Evolutionary conservation across 345 rosid genomes (phyloP), one percentile per base, ranked within the genome.

Genomic region (Populus ilicifolia): DNA sequence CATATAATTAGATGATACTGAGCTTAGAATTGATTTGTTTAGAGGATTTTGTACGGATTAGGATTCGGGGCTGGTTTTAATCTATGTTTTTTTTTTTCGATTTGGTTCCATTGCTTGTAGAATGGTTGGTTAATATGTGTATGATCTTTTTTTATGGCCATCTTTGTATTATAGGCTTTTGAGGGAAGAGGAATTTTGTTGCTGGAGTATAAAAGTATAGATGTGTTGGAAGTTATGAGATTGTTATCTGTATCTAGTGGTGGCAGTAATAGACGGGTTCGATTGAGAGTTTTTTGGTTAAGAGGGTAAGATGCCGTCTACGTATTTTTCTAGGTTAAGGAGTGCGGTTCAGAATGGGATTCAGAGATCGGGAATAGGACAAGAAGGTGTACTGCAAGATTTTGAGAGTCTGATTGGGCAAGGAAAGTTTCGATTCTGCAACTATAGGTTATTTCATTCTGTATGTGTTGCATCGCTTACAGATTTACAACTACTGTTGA

Each of bases 301-400:
- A 82, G 83, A 70, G 82, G 83, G n/a, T 83, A 88, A 85, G 87
- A 94, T 94, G 98, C 86, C 90, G 48, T 85, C 85, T 46, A 76
- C 72, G 35, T 86, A 71, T 77, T 84, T 85, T 68, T 71, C 86
- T 16, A 87, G 86, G 67, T 67, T 92, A 69, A 87, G 89, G 81
- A 80, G 78, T 82, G 90, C 89, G 18, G 80, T 89, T 21, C 90
- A 81, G 79, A 88, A 82, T 75, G 86, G 90, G 39, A 77, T 88
- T 70, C 86, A 68, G 71, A 86, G 84, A 73, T 84, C 88, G 8
- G 70, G 80, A 27, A 5, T 73, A 59, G 83, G 88, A 65, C 75
- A 77, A 64, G 89, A 86, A 67, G 81, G 84, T 46, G 82, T 82
- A 63, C 21, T 88, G 29, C 87, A 78, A 54, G 83, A 82, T 64